Evolutionary conservation across 108 stramenopile genomes (phyloP).

Genomic region (Aureococcus anophagefferens): DNA sequence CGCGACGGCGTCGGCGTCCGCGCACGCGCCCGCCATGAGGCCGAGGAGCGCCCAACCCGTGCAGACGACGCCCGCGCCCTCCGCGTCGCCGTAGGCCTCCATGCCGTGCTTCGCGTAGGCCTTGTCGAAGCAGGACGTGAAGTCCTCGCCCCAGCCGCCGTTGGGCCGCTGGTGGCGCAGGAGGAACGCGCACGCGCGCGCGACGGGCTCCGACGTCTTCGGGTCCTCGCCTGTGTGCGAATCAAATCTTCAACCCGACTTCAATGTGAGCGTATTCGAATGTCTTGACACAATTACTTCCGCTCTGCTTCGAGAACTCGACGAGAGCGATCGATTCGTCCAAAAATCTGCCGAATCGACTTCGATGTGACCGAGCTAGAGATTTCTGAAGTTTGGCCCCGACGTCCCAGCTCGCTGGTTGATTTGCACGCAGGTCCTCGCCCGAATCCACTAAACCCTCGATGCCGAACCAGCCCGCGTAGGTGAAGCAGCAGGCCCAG

Average conservation of each 20-base stretch:
- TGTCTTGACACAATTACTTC: too few relatives aligned
- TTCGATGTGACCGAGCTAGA: too few relatives aligned
- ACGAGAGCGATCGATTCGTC: too few relatives aligned
- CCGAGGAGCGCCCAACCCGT: slow-evolving; percentile 94
- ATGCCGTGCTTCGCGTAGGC: slow-evolving; percentile 74
- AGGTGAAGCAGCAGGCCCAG: slow-evolving; percentile 94
- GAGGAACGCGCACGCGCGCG: slow-evolving; percentile 53
- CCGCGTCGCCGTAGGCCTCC: slow-evolving; percentile 70
- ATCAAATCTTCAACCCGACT: too few relatives aligned
- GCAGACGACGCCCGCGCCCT: slow-evolving; percentile 85
- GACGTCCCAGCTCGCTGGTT: too few relatives aligned
- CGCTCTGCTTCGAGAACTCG: too few relatives aligned
- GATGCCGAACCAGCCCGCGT: slow-evolving; percentile 91
- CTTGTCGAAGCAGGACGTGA: slow-evolving; percentile 91
- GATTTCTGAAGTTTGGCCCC: too few relatives aligned
- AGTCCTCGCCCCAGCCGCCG: slow-evolving; percentile 99
- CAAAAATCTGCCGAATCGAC: too few relatives aligned
- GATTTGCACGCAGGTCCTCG: too few relatives aligned
- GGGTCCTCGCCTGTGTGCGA: too few relatives aligned
- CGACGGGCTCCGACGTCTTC: slow-evolving; percentile 40
- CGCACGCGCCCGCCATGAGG: slow-evolving; percentile 66
- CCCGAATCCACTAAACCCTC: slow-evolving; percentile 76
- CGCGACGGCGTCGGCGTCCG: slow-evolving; percentile 60
- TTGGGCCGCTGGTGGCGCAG: slow-evolving; percentile 69
- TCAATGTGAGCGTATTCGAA: too few relatives aligned